Conservation (phyloP, 2,329 filamentous ascomycete species). For the Scedosporium apiospermum region DNA sequence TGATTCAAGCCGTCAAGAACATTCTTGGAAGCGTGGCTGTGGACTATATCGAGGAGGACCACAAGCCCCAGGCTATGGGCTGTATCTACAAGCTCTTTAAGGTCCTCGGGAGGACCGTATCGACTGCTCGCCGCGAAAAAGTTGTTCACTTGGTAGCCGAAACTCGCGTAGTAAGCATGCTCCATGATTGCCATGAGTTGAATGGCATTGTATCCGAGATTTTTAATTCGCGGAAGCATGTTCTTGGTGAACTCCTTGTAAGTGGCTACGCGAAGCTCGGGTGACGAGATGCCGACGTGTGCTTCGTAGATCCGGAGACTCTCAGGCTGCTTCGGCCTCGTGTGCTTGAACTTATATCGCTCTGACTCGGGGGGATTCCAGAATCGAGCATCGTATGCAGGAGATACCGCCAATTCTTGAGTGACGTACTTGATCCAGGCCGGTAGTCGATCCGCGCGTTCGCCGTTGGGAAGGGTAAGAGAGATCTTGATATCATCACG, state of each 20-base stretch:
- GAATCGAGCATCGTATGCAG: conserved; percentile 88
- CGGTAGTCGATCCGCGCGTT: conserved; percentile 78
- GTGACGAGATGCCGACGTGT: conserved; percentile 95
- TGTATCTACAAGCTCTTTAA: conserved; percentile 94
- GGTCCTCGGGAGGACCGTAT: conserved; percentile 85
- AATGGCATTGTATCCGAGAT: conserved; percentile 91
- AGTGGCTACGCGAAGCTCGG: conserved; percentile 77
- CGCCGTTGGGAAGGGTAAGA: conserved; percentile 67
- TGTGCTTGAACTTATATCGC: conserved; percentile 76
- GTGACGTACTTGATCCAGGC: conserved; percentile 98
- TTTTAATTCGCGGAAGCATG: conserved; percentile 83
- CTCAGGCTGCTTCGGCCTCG: conserved; percentile 69
- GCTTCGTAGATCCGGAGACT: conserved; percentile 95
- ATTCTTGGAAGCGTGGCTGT: conserved; percentile 97
- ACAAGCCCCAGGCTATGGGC: conserved; percentile 86
- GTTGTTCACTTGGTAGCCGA: conserved; percentile 97
- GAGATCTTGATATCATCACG: conserved; percentile 52
- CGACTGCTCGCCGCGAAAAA: conserved; percentile 97
- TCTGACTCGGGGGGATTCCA: conserved; percentile 82
- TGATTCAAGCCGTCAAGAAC: conserved; percentile 89
- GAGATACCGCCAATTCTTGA: conserved; percentile 81
- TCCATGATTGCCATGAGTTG: conserved; percentile 99
- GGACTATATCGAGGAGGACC: conserved; percentile 89
- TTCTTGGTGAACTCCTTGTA: conserved; percentile 96
- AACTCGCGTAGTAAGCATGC: conserved; percentile 98